These are phyloP conservation scores for Glonium stellatum DNA, from an alignment of 495 filamentous ascomycete genomes.

Conservation along the genomic window DNA sequence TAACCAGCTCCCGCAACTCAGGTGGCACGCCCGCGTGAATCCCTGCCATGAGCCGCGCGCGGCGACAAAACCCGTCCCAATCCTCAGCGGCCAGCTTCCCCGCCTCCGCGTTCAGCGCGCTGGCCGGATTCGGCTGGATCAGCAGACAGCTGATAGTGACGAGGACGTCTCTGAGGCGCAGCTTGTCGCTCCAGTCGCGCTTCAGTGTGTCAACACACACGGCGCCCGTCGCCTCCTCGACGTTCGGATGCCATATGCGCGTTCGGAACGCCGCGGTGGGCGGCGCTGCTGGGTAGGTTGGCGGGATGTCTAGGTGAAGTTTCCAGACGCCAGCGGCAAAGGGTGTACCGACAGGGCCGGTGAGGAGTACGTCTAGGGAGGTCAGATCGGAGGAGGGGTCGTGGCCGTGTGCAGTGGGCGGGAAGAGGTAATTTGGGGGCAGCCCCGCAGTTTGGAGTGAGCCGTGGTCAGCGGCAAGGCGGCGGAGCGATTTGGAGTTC, in stretches of 20 bases:
- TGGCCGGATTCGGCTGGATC: conserved; percentile 67
- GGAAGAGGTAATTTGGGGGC: conserved; percentile 63
- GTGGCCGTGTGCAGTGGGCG: conserved; percentile 34
- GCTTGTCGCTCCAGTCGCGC: conserved; percentile 55
- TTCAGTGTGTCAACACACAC: conserved; percentile 71
- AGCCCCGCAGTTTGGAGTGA: conserved; percentile 50
- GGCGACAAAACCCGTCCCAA: conserved; percentile 52
- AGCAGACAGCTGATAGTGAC: conserved; percentile 64
- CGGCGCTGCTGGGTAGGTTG: conserved; percentile 56
- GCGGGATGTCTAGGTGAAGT: conserved; percentile 56
- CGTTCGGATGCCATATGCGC: conserved; percentile 66
- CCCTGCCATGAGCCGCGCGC: conserved; percentile 60
- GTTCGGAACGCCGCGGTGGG: conserved; percentile 63
- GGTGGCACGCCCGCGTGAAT: conserved; percentile 56
- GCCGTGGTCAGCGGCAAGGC: conserved; percentile 60
- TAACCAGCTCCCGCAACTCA: conserved; percentile 35
- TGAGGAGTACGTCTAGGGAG: conserved; percentile 52
- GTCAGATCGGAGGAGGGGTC: conserved; percentile 50
- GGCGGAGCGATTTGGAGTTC: conserved; percentile 50
- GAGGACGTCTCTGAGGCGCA: conserved; percentile 59
- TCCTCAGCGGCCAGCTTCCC: conserved; percentile 58
- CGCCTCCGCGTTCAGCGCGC: conserved; percentile 59
- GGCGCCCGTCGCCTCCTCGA: conserved; percentile 57
- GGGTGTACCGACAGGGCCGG: conserved; percentile 58
- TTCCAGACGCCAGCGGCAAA: conserved; percentile 56